Percentiles rank a stretch among this genome's conserved stretches.
Evolutionary conservation across 2,329 filamentous ascomycete genomes (phyloP).

Genomic region (Colletotrichum sp.): DNA sequence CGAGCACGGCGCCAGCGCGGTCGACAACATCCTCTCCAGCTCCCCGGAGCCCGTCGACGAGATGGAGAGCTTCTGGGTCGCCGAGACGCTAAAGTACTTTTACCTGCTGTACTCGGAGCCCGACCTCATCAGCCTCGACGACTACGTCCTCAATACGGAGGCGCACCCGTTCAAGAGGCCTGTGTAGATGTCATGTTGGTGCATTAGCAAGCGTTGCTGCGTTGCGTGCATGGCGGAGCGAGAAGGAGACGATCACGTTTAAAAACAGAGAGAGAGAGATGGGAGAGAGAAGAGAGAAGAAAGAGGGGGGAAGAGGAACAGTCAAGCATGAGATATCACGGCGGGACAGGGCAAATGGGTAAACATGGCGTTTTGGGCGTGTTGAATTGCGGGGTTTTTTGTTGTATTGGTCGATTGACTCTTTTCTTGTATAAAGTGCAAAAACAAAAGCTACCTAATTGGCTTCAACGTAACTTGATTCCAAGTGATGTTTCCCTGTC

Average conservation of each 20-base stretch:
- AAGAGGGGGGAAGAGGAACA: background rate
- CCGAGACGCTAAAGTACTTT: slow-evolving; percentile 92
- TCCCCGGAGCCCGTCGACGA: slow-evolving; percentile 55
- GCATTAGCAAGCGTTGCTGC: background rate
- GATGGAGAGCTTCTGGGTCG: slow-evolving; percentile 92
- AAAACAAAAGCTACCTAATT: background rate
- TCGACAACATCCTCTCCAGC: slow-evolving; percentile 63
- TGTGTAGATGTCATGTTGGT: slow-evolving; percentile 20
- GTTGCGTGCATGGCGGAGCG: background rate
- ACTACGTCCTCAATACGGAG: slow-evolving; percentile 71
- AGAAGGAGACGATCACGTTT: background rate
- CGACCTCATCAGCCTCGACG: slow-evolving; percentile 68
- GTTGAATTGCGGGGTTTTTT: background rate
- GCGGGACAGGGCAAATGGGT: background rate
- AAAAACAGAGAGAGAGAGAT: background rate
- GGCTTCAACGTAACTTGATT: background rate
- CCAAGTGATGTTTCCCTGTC: background rate
- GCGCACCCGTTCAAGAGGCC: slow-evolving; percentile 63
- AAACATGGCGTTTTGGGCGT: slow-evolving; percentile 10
- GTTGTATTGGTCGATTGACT: background rate
- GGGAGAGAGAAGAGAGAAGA: background rate
- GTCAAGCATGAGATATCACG: slow-evolving; percentile 15
- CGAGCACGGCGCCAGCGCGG: slow-evolving; percentile 71
- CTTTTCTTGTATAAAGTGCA: background rate
- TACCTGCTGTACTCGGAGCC: slow-evolving; percentile 80